Base-by-base conservation (phyloP, 2,329 filamentous ascomycete species). In the Drechslerella dactyloides region DNA sequence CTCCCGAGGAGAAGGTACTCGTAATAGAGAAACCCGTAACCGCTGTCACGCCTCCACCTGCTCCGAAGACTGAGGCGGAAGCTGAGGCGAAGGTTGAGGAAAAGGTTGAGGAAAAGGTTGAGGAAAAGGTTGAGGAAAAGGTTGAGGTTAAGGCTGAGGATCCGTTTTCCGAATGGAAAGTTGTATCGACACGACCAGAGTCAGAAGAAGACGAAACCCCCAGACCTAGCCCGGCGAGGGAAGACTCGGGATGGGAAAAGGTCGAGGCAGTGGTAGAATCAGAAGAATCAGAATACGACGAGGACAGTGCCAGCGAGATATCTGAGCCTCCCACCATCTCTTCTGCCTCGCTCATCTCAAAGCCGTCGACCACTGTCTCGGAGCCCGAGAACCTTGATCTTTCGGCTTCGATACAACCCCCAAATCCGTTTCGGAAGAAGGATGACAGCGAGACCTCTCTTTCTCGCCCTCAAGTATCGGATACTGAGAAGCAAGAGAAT, bases 401-500 rank as follows among this genome's bases (percentile, higher is more conserved):
- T 50, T 35, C 54, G 33, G 21, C 58, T 6, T 24, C 52, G 24
- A 50, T 54, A 8, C 66, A 63, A 13, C 40, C 50, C 33, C 66
- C 66, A 23, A 73, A 73, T 30, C 69, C 69, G 11, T 73, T 73
- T 54, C 61, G 69, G n/a, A 65, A 73, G 23, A 19, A 37, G 4
- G 62, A 56, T 2, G 69, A 73, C 21, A 27, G 15, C 13, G 44
- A 58, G 7, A 33, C 53, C 17, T 23, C 54, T 2, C 37, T 61
- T 1, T 5, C 33, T 23, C 60, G 42, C 8, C 50, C 46, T 11
- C 56, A 57, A 5, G 54, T 48, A 24, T 54, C 46, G 6, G 81
- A 82, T 76, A 75, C 57, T 81, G 76, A 69, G 54, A 62, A 30
- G 23, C 53, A 54, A 24, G 68, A 70, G 79, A 51, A 60, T 23